These are phyloP conservation scores for Cnidoscolus chayamansa DNA, from an alignment of 441 rosid genomes.

Conservation along the genomic window DNA sequence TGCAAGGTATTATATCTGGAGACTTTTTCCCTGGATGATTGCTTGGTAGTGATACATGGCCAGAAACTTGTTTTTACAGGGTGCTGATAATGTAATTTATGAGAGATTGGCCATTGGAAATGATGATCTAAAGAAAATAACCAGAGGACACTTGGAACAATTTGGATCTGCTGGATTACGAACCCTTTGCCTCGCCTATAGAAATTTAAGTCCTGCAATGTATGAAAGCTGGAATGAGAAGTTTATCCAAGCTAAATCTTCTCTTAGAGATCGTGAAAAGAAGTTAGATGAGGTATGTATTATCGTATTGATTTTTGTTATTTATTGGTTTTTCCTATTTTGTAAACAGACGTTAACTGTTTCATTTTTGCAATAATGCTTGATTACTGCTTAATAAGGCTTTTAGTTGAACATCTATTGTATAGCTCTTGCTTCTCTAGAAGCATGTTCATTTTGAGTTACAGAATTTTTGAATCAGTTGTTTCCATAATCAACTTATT, in stretches of 20 bases:
- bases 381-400: not conserved
- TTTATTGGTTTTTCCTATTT: not conserved
- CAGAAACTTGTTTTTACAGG: conserved; percentile 50
- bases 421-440: not conserved
- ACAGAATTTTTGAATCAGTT: not conserved
- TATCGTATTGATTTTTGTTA: not conserved
- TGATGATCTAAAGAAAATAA: conserved; percentile 60
- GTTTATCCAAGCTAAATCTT: conserved; percentile 94
- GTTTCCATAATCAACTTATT: not conserved
- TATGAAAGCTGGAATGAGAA: conserved; percentile 99
- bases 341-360: not conserved
- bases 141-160: conserved; percentile 70
- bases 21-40: conserved; percentile 18
- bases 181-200: conserved; percentile 96
- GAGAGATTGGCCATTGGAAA: conserved; percentile 75
- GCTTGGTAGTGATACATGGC: conserved; percentile 32
- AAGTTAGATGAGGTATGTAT: conserved; percentile 89
- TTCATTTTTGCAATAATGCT: not conserved
- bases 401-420: not conserved
- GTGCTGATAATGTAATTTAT: conserved; percentile 77
- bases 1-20: conserved; percentile 68
- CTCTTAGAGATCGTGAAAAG: conserved; percentile 95
- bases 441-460: not conserved
- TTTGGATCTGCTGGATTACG: conserved; percentile 98
- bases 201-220: conserved; percentile 65